Conservation (phyloP, 2,329 filamentous ascomycete genomes). For the Zopfia rhizophila region DNA sequence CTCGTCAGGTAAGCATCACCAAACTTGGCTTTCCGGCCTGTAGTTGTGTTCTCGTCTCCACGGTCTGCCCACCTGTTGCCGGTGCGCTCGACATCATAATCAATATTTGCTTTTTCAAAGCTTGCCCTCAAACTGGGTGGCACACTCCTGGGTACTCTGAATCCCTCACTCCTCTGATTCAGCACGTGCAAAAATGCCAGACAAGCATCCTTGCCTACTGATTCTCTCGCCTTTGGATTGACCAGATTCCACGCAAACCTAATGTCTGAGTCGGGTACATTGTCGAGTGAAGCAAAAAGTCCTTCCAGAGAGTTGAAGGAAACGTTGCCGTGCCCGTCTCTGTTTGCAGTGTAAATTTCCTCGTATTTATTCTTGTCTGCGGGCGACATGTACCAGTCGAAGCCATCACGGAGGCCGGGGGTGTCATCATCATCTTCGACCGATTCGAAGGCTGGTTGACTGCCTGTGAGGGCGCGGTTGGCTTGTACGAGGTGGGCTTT, state of each 20-base stretch:
- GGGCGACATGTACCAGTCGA: conserved; percentile 99
- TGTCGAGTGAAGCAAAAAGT: conserved; percentile 81
- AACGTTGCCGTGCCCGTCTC: conserved; percentile 82
- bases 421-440: conserved; percentile 83
- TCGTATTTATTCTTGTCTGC: conserved; percentile 93
- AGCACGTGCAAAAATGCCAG: conserved; percentile 97
- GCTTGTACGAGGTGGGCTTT: conserved; percentile 56
- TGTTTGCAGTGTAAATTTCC: conserved; percentile 94
- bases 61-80: conserved; percentile 82
- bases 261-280: conserved; percentile 79
- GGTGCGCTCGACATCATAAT: conserved; percentile 88
- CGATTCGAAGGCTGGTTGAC: conserved; percentile 83
- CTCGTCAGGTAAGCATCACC: conserved; percentile 96
- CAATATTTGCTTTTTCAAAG: conserved; percentile 96
- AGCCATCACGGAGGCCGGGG: conserved; percentile 89
- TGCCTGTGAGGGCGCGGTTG: conserved; percentile 70
- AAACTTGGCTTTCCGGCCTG: conserved; percentile 95
- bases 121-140: conserved; percentile 89
- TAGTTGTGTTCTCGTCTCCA: conserved; percentile 81
- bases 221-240: conserved; percentile 84
- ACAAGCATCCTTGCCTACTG: conserved; percentile 93
- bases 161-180: conserved; percentile 94
- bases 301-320: conserved; percentile 80
- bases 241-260: conserved; percentile 96
- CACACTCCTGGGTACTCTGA: conserved; percentile 89